Conservation (phyloP, 192 early-diverging fungal genomes). For the Coemansia sp. region DNA sequence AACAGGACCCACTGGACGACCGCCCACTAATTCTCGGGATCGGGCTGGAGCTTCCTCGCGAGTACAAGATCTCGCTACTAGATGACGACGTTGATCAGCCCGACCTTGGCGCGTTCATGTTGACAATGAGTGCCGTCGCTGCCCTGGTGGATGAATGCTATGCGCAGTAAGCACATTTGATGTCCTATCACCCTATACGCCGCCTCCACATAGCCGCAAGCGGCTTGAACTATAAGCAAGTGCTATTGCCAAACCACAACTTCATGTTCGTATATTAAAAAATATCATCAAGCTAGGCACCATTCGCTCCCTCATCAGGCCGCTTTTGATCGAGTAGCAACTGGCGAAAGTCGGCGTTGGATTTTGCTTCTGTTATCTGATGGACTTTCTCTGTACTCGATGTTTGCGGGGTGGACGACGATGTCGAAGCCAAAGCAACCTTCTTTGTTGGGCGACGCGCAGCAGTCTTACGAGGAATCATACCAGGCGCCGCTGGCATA, state of each 20-base stretch:
- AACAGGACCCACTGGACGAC: conserved; percentile 19
- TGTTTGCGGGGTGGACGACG: background rate
- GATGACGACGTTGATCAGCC: conserved; percentile 7
- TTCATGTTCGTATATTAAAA: background rate
- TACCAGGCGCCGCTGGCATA: background rate
- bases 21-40: conserved; percentile 40
- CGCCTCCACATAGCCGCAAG: conserved; percentile 75
- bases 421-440: background rate
- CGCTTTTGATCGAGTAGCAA: conserved; percentile 13
- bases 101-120: conserved; percentile 13
- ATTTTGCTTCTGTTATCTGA: background rate
- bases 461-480: conserved; percentile 30
- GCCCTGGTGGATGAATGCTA: conserved; percentile 23
- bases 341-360: conserved; percentile 45
- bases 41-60: conserved; percentile 33
- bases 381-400: background rate
- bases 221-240: no score
- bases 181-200: conserved; percentile 85
- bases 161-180: conserved; percentile 68
- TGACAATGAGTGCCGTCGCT: conserved; percentile 15
- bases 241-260: no score
- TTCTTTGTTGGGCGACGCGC: conserved; percentile 32
- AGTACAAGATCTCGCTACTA: conserved; percentile 10
- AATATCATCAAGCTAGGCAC: background rate
- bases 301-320: background rate